These are phyloP conservation scores for Ailanthus altissimus DNA, from an alignment of 345 rosid species.

Conservation along the genomic window DNA sequence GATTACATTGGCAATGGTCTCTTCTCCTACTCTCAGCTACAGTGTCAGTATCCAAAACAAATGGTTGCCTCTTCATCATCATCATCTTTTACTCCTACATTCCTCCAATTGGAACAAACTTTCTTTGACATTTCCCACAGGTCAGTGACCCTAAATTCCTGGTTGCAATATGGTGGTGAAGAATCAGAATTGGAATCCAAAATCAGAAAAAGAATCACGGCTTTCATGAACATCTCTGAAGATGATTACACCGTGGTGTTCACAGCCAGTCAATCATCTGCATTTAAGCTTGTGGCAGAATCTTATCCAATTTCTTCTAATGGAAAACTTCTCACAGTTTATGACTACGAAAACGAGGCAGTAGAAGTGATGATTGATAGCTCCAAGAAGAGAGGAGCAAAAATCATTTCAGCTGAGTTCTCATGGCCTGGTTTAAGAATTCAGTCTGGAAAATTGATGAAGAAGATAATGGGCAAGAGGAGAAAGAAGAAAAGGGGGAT, in stretches of 20 bases:
- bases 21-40: constrained; percentile 67
- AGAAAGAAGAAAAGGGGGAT: constrained; percentile 53
- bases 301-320: constrained; percentile 57
- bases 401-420: constrained; percentile 59
- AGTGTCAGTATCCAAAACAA: background rate
- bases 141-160: constrained; percentile 44
- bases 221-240: constrained; percentile 77
- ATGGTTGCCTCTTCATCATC: constrained; percentile 30
- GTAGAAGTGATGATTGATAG: constrained; percentile 50
- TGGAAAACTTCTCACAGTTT: constrained; percentile 65
- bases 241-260: constrained; percentile 64
- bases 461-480: constrained; percentile 43
- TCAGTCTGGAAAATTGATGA: constrained; percentile 49
- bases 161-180: constrained; percentile 36
- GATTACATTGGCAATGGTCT: constrained; percentile 70
- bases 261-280: constrained; percentile 70
- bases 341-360: constrained; percentile 76
- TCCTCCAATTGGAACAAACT: constrained; percentile 15
- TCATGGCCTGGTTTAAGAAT: constrained; percentile 61
- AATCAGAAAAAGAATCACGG: constrained; percentile 55
- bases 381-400: constrained; percentile 65
- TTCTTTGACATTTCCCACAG: constrained; percentile 53
- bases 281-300: constrained; percentile 78
- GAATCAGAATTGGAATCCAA: constrained; percentile 50
- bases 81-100: constrained; percentile 32